Percentiles rank a stretch among this genome's conserved stretches.
phyloP scores from a whole-genome alignment of 1,139 yeast species.

The Suhomyces kunorum region DNA sequence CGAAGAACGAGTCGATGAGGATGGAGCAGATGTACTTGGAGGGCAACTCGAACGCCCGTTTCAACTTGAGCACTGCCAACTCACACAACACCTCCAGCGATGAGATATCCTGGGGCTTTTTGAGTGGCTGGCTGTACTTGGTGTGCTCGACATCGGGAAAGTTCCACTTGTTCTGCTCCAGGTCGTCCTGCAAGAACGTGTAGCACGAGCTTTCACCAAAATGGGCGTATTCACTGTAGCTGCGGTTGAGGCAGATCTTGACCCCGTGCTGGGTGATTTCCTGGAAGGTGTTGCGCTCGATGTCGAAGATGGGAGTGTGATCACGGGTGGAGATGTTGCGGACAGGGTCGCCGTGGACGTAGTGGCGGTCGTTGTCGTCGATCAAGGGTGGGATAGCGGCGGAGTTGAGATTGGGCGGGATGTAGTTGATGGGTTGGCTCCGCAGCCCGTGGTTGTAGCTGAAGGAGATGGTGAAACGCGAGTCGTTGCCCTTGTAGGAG shows the following conservation, averaged over 20 bases:
- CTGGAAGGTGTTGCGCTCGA: conserved; percentile 6
- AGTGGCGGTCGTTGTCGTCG: neutral
- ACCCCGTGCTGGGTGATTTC: conserved; percentile 1
- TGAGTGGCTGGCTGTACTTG: conserved; percentile 3
- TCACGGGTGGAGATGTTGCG: conserved; percentile 8
- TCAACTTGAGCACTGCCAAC: conserved; percentile 15
- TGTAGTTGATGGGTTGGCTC: conserved; percentile 6
- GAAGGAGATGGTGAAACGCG: conserved; percentile 4
- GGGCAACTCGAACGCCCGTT: conserved; percentile 17
- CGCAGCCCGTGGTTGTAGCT: conserved; percentile 1
- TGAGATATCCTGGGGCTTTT: conserved; percentile 6
- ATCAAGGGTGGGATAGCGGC: neutral
- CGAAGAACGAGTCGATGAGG: conserved; percentile 7
- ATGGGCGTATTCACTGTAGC: conserved; percentile 6
- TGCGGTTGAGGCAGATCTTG: conserved; percentile 3
- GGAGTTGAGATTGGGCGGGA: conserved; percentile 1
- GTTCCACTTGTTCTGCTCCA: conserved; percentile 5
- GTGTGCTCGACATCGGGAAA: conserved; percentile 1
- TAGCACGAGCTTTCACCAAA: conserved; percentile 8
- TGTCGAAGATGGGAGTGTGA: conserved; percentile 7
- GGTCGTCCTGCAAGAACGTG: conserved; percentile 4
- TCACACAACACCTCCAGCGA: conserved; percentile 16
- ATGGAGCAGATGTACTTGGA: conserved; percentile 12
- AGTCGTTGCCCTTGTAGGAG: conserved; percentile 2
- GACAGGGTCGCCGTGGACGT: conserved; percentile 5